phyloP scores from a whole-genome alignment of 495 filamentous ascomycete species.

The Trichocladium antarcticum region DNA sequence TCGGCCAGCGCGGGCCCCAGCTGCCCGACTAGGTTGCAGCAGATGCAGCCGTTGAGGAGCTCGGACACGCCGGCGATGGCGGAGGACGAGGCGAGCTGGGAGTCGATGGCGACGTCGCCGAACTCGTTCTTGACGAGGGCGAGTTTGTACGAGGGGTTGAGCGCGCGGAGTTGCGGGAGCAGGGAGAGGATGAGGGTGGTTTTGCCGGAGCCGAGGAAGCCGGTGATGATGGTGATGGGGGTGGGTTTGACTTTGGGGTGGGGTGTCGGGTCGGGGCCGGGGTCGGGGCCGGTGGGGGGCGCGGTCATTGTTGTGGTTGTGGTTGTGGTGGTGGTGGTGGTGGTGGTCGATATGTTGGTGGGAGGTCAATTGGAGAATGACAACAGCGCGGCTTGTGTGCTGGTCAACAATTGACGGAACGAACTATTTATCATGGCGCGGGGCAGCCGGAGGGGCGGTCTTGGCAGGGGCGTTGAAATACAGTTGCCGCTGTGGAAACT shows the following conservation, averaged over 20 bases:
- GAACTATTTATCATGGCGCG: not conserved
- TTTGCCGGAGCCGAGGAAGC: constrained; percentile 90
- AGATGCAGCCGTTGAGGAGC: constrained; percentile 92
- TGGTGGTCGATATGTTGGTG: no score
- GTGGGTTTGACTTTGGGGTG: constrained; percentile 38
- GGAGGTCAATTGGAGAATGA: no score
- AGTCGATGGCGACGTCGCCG: constrained; percentile 87
- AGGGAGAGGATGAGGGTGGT: constrained; percentile 87
- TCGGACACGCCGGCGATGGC: constrained; percentile 86
- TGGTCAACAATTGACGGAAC: no score
- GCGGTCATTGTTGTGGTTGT: constrained; percentile 1
- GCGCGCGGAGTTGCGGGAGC: constrained; percentile 65
- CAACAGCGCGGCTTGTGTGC: no score
- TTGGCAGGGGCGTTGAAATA: constrained; percentile 7
- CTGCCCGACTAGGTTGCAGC: constrained; percentile 93
- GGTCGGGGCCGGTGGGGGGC: not conserved
- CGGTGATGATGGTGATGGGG: constrained; percentile 88
- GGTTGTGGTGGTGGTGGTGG: not conserved
- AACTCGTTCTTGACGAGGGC: constrained; percentile 98
- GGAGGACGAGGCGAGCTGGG: constrained; percentile 66
- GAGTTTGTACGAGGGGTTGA: constrained; percentile 59
- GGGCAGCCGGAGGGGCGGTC: constrained; percentile 5
- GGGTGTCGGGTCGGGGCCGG: not conserved
- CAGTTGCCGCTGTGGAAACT: not conserved
- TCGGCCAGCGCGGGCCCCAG: constrained; percentile 67